Evolutionary conservation across 371 early-diverging fungal species (phyloP).

Genomic region (Synchytrium microbalum): DNA sequence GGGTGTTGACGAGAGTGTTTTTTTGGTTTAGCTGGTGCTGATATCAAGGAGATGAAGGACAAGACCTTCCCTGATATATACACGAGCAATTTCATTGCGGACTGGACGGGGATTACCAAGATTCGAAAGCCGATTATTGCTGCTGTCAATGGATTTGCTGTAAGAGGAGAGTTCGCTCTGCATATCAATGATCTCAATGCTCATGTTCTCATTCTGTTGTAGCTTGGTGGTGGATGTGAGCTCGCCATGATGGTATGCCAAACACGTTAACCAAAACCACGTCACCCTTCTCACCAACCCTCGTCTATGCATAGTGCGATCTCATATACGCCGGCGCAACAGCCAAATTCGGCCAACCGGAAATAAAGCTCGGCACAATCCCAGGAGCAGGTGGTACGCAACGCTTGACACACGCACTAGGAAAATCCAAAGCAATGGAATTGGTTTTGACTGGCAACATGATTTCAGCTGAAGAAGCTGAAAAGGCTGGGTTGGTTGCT

Average conservation of each 20-base stretch:
- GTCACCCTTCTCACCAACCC: constrained; percentile 3
- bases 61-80: constrained; percentile 78
- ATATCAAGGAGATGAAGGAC: constrained; percentile 97
- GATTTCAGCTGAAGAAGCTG: constrained; percentile 80
- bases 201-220: constrained; percentile 4
- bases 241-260: constrained; percentile 85
- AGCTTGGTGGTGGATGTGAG: constrained; percentile 97
- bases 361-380: constrained; percentile 94
- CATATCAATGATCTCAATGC: not conserved
- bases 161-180: constrained; percentile 32
- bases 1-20: not conserved
- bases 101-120: constrained; percentile 85
- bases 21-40: constrained; percentile 77
- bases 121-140: constrained; percentile 95
- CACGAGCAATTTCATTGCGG: constrained; percentile 81
- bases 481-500: constrained; percentile 78
- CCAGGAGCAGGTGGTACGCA: constrained; percentile 65
- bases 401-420: constrained; percentile 87
- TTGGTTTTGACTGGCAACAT: constrained; percentile 87
- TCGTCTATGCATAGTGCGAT: constrained; percentile 38
- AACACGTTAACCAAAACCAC: not conserved
- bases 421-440: constrained; percentile 98
- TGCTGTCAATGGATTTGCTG: constrained; percentile 95
- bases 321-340: constrained; percentile 97
- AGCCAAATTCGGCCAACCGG: constrained; percentile 96